A percentile compares a stretch with the other conserved stretches of the same genome.
Conservation (phyloP, 2,329 filamentous ascomycete genomes). For the Teratosphaeria epicoccoides region DNA sequence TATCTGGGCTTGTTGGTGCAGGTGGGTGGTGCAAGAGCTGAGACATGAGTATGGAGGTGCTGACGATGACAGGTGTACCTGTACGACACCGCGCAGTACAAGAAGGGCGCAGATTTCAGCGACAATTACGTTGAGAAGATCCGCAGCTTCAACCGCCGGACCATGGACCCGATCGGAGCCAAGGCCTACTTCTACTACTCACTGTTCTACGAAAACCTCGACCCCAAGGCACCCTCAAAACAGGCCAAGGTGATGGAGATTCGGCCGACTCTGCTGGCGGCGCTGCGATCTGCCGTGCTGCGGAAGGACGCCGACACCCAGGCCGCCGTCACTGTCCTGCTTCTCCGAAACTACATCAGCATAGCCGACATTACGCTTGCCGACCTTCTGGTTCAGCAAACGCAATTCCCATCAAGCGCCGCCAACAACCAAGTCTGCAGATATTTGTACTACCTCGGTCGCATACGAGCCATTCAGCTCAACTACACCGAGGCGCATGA, state of each 20-base stretch:
- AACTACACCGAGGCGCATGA: slow-evolving; percentile 95
- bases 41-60: background rate
- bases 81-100: slow-evolving; percentile 71
- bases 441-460: slow-evolving; percentile 93
- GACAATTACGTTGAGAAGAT: slow-evolving; percentile 72
- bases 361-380: slow-evolving; percentile 96
- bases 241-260: slow-evolving; percentile 79
- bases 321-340: slow-evolving; percentile 84
- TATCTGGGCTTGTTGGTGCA: slow-evolving; percentile 29
- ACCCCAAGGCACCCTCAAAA: slow-evolving; percentile 77
- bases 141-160: slow-evolving; percentile 82
- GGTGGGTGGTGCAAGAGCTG: slow-evolving; percentile 10
- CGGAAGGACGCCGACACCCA: slow-evolving; percentile 97
- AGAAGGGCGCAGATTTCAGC: slow-evolving; percentile 77
- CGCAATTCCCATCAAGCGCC: slow-evolving; percentile 84
- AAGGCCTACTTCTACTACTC: slow-evolving; percentile 98
- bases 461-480: slow-evolving; percentile 91
- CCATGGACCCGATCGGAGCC: slow-evolving; percentile 82
- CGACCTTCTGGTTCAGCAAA: slow-evolving; percentile 89
- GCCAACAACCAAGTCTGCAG: slow-evolving; percentile 97
- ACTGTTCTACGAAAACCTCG: slow-evolving; percentile 84
- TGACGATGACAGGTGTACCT: slow-evolving; percentile 64
- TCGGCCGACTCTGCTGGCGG: slow-evolving; percentile 73
- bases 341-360: slow-evolving; percentile 89
- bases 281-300: slow-evolving; percentile 86